Evolutionary conservation across 108 stramenopile genomes (phyloP), one percentile per base, ranked within the genome.

Genomic region (Mayamaea pseudoterrestris): DNA sequence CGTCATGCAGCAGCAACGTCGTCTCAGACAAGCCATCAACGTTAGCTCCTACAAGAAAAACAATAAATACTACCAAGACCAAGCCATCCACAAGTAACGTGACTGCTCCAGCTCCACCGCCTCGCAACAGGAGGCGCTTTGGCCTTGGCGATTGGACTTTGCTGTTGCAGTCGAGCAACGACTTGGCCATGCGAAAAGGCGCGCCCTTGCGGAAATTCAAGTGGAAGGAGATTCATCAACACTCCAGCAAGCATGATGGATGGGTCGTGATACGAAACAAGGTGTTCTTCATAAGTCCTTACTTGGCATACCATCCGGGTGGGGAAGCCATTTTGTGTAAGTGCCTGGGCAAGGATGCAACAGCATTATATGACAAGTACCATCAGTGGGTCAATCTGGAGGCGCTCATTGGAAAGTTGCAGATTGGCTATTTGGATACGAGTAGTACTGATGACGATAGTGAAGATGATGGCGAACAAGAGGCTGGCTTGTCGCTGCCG

Each of bases 271-370:
- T 93, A 22, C 54, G 61, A 8, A 90, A 86, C 0, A 73, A 73
- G 27, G 96, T 98, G 1, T 98, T 96, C 66, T 90, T 94, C 61
- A 66, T 96, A 23, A 65, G 81, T 1, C 93, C 93, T 13, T 98
- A 94, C 63, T 53, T 98, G 44, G 62, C 69, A 36, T 98, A 98
- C 58, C 97, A 98, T 74, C 97, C 97, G 5, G 97, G 97, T 8
- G 96, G 96, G 5, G 50, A 65, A 18, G 58, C 53, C 9, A 87
- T 90, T 44, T 57, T 98, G 25, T 63, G 85, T 25, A 47, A 46
- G 20, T 61, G 58, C 17, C 61, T 82, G 44, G 96, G 96, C 21
- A 68, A 57, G 31, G 94, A 95, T 57, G 80, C 71, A 17, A 92
- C 90, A 13, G 65, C 35, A 9, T 47, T 92, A 34, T 98, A 91